Evolutionary conservation across 2,329 filamentous ascomycete species (phyloP).

Genomic region (Beauveria medogensis): DNA sequence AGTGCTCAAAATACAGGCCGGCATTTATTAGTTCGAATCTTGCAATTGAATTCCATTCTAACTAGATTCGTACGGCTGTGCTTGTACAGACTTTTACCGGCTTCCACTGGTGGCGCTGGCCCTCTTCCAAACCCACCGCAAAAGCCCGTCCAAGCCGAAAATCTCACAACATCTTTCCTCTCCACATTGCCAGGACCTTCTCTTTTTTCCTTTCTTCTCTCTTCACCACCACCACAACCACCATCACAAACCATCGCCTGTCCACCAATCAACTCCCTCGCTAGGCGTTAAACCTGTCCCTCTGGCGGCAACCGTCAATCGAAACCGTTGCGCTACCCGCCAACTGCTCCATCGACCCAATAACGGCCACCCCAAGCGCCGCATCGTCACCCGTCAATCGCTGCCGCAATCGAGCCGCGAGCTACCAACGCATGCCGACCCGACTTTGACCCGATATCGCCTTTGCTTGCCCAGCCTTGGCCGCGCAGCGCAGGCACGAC

Average conservation of each 20-base stretch:
- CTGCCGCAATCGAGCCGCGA: neutral
- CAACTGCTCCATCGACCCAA: neutral
- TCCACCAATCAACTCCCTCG: neutral
- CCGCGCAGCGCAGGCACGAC: neutral
- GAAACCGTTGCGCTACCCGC: neutral
- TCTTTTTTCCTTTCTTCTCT: constrained; percentile 3
- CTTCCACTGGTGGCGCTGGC: neutral
- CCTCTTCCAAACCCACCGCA: neutral
- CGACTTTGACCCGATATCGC: neutral
- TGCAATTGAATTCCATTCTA: too few relatives aligned
- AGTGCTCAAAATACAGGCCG: too few relatives aligned
- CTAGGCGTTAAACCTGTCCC: too few relatives aligned
- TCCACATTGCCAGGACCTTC: constrained; percentile 6
- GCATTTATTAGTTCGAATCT: too few relatives aligned
- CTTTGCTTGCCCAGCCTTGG: neutral
- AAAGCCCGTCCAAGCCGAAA: constrained; percentile 9
- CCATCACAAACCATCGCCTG: neutral
- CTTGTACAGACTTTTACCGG: neutral
- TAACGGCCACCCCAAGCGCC: neutral
- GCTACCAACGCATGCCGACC: constrained; percentile 6
- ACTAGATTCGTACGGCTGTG: too few relatives aligned
- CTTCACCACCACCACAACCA: constrained; percentile 5
- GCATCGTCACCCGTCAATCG: neutral
- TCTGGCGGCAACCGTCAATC: neutral
- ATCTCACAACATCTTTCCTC: constrained; percentile 10